Conservation (phyloP, 495 filamentous ascomycete species). For the Penicillium manginii region DNA sequence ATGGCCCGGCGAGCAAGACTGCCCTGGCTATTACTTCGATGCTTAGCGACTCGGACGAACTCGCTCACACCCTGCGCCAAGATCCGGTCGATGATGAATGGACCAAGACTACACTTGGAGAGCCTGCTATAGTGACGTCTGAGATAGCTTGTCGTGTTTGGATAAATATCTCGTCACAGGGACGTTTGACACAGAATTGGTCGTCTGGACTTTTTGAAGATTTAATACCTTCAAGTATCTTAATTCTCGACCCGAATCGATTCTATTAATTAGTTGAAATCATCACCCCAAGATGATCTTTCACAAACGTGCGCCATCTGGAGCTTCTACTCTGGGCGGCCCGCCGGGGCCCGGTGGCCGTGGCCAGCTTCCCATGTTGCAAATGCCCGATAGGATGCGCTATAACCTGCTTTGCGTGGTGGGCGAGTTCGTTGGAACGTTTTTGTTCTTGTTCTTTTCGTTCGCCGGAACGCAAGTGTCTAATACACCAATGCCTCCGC, state of each 20-base stretch:
- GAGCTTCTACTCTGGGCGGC: constrained; percentile 19
- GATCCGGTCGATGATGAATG: constrained; percentile 24
- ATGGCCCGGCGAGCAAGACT: not conserved
- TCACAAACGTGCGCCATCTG: constrained; percentile 16
- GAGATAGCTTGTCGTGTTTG: not conserved
- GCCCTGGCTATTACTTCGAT: not conserved
- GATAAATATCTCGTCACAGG: constrained; percentile 11
- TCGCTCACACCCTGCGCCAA: not conserved
- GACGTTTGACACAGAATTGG: not conserved
- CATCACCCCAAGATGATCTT: constrained; percentile 1
- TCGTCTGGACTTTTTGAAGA: not conserved
- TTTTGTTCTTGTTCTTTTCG: constrained; percentile 81
- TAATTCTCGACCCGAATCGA: not conserved
- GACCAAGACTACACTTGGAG: not conserved
- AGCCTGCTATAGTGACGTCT: constrained; percentile 23
- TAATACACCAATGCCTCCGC: constrained; percentile 49
- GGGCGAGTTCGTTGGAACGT: constrained; percentile 80
- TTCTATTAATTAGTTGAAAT: not conserved
- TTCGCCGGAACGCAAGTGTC: constrained; percentile 79
- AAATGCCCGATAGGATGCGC: constrained; percentile 37
- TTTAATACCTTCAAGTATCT: not conserved
- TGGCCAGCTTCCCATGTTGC: constrained; percentile 46
- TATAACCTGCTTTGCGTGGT: constrained; percentile 62
- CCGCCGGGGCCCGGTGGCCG: constrained; percentile 10
- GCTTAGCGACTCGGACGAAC: not conserved